These are phyloP conservation scores for Calonectria montana DNA, from an alignment of 2,329 filamentous ascomycete genomes.

Conservation along the genomic window DNA sequence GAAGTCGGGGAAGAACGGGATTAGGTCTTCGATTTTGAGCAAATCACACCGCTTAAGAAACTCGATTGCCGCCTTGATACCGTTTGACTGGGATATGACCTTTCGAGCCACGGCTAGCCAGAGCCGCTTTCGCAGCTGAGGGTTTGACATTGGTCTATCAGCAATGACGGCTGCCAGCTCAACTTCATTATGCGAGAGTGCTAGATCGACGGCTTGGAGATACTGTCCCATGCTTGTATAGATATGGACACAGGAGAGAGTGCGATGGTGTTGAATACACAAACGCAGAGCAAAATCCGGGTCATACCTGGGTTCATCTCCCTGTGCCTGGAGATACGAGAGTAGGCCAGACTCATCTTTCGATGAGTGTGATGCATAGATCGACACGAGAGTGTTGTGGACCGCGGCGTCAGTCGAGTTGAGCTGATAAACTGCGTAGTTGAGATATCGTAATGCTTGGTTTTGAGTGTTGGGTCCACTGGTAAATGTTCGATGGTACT, in stretches of 20 bases:
- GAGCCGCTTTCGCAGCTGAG: conserved; percentile 87
- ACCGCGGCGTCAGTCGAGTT: conserved; percentile 85
- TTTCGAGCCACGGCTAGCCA: conserved; percentile 97
- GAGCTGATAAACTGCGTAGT: conserved; percentile 90
- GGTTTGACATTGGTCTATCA: conserved; percentile 83
- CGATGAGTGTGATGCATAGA: conserved; percentile 89
- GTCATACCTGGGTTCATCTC: conserved; percentile 88
- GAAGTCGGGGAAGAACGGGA: conserved; percentile 98
- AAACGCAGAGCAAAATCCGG: conserved; percentile 95
- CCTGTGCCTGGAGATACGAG: conserved; percentile 90
- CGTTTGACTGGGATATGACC: conserved; percentile 86
- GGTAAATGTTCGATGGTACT: conserved; percentile 85
- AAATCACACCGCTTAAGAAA: conserved; percentile 93
- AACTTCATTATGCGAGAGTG: conserved; percentile 88
- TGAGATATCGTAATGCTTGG: conserved; percentile 92
- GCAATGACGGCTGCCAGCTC: conserved; percentile 92
- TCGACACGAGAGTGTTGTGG: conserved; percentile 96
- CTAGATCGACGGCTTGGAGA: conserved; percentile 90
- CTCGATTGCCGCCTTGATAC: conserved; percentile 93
- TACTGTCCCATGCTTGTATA: conserved; percentile 98
- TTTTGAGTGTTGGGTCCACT: conserved; percentile 77
- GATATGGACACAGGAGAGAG: conserved; percentile 95
- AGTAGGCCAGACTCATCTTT: conserved; percentile 87
- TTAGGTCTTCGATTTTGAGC: conserved; percentile 93
- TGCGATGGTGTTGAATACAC: conserved; percentile 93